Evolutionary conservation across 2,329 filamentous ascomycete genomes (phyloP).

Genomic region (Curvularia sp.): DNA sequence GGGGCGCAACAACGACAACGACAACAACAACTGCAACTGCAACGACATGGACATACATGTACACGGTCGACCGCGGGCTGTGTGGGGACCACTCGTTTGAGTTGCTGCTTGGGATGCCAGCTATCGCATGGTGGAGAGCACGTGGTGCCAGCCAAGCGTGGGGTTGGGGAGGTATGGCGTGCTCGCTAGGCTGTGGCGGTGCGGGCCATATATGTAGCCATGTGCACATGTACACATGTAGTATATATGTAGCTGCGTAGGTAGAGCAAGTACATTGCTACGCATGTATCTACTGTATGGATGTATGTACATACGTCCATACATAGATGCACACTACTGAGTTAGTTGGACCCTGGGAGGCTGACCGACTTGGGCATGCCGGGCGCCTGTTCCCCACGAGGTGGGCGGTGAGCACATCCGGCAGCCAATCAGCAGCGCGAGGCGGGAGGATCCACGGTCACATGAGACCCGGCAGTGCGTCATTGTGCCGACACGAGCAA

Average conservation of each 20-base stretch:
- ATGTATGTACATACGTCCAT: too few species aligned
- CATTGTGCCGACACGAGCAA: conserved; percentile 11
- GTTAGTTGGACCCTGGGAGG: conserved; percentile 9
- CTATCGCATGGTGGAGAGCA: neutral
- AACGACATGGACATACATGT: neutral
- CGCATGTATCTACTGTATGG: too few species aligned
- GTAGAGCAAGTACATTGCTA: neutral
- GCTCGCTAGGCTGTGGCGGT: conserved; percentile 10
- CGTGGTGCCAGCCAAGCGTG: neutral
- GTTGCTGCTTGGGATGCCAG: neutral
- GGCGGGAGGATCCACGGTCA: conserved; percentile 2
- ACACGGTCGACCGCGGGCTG: neutral
- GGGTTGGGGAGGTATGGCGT: neutral
- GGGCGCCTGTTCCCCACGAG: neutral
- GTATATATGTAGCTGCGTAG: too few species aligned
- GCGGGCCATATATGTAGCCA: neutral
- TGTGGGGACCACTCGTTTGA: neutral
- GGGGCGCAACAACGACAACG: neutral
- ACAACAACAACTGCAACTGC: neutral
- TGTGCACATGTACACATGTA: neutral
- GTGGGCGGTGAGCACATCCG: conserved; percentile 8
- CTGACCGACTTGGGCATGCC: neutral
- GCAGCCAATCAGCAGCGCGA: conserved; percentile 4
- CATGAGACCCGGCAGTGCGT: conserved; percentile 15
- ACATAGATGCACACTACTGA: too few species aligned